Evolutionary conservation across 129 eudicot species (phyloP).

Genomic region (Dittrichia graveolens): DNA sequence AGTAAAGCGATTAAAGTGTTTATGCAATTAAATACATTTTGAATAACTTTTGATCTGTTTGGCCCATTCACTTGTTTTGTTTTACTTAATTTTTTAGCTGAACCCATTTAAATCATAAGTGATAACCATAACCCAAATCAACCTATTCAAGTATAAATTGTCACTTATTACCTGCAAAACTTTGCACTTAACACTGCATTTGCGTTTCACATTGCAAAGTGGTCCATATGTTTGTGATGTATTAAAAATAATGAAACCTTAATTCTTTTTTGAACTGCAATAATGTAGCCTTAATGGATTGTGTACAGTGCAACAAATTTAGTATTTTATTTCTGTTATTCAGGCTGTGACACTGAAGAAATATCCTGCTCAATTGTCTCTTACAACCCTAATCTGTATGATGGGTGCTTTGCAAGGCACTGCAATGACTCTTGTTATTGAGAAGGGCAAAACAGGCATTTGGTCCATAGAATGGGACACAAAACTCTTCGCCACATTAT

Average conservation of each 20-base stretch:
- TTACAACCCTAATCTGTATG: constrained; percentile 61
- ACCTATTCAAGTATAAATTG: too few species aligned
- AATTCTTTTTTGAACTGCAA: neutral
- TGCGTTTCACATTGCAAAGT: neutral
- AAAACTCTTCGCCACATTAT: constrained; percentile 59
- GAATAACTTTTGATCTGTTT: too few species aligned
- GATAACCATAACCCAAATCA: too few species aligned
- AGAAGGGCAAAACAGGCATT: constrained; percentile 49
- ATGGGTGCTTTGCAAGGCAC: constrained; percentile 62
- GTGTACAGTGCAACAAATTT: neutral
- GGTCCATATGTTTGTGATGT: neutral
- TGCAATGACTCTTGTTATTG: constrained; percentile 49
- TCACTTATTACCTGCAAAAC: too few species aligned
- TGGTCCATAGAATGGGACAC: constrained; percentile 68
- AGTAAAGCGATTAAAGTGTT: too few species aligned
- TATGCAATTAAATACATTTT: too few species aligned
- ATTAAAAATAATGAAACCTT: constrained; percentile 16
- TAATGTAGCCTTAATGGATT: constrained; percentile 6
- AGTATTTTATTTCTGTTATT: neutral
- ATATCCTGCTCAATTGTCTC: constrained; percentile 73
- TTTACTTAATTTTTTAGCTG: too few species aligned
- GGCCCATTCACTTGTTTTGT: too few species aligned
- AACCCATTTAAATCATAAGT: too few species aligned
- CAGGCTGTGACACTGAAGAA: constrained; percentile 71
- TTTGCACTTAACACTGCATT: neutral